Conservation (phyloP, 441 rosid species). For the Flueggea neowawraea region DNA sequence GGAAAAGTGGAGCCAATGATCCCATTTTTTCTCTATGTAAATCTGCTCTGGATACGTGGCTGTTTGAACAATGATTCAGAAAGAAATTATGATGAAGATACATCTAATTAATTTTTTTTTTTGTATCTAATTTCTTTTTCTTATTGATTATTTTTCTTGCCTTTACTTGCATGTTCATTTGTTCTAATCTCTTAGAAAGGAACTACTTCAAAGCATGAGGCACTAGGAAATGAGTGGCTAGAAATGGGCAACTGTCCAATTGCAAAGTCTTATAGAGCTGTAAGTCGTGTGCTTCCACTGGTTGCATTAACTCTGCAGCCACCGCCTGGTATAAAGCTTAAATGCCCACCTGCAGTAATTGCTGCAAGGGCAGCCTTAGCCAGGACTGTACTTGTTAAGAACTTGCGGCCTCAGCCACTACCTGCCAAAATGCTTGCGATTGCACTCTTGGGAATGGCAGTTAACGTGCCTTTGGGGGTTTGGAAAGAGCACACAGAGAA, state of each 20-base stretch:
- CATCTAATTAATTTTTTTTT: too few species aligned
- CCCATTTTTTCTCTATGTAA: too few species aligned
- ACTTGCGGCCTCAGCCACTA: slow-evolving; percentile 73
- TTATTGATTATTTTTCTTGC: not conserved
- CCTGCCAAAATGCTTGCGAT: slow-evolving; percentile 78
- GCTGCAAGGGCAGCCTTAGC: slow-evolving; percentile 87
- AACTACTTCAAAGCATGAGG: slow-evolving; percentile 57
- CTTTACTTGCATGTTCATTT: not conserved
- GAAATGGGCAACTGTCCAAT: slow-evolving; percentile 80
- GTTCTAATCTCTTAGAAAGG: slow-evolving; percentile 36
- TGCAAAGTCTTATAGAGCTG: slow-evolving; percentile 80
- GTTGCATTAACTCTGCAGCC: slow-evolving; percentile 62
- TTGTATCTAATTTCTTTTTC: not conserved
- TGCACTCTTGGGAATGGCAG: slow-evolving; percentile 82
- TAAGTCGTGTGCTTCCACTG: slow-evolving; percentile 63
- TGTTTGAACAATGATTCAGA: too few species aligned
- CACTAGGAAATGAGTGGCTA: slow-evolving; percentile 67
- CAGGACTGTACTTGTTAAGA: slow-evolving; percentile 59
- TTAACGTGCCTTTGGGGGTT: slow-evolving; percentile 66
- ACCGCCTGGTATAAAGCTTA: slow-evolving; percentile 57
- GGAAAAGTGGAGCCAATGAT: too few species aligned
- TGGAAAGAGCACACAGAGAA: slow-evolving; percentile 85
- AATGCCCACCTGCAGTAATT: slow-evolving; percentile 75
- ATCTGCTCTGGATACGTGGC: too few species aligned
- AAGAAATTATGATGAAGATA: too few species aligned